Percentiles rank a stretch among this genome's conserved stretches.
Conservation (phyloP, 768 basidiomycete species). For the Rhizopogon vesiculosus region DNA sequence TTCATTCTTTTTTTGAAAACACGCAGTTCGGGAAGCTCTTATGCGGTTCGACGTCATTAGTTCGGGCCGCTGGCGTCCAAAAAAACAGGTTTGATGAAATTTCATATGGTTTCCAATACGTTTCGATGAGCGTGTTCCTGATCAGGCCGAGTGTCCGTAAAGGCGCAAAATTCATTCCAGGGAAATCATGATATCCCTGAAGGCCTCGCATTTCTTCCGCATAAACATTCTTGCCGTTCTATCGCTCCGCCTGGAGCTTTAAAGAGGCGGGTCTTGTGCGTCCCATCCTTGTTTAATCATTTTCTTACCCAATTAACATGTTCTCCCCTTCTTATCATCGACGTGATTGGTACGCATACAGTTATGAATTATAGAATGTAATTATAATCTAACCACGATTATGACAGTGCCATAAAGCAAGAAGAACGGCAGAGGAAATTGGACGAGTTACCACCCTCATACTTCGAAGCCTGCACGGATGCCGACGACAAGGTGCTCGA, state of each 20-base stretch:
- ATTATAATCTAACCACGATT: background rate
- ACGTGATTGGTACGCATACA: constrained; percentile 22
- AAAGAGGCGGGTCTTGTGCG: background rate
- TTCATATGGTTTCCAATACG: background rate
- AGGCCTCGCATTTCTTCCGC: background rate
- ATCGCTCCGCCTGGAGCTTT: background rate
- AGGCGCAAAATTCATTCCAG: background rate
- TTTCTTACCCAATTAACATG: constrained; percentile 9
- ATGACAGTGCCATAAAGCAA: constrained; percentile 27
- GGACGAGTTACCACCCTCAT: constrained; percentile 23
- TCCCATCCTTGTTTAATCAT: too few species aligned
- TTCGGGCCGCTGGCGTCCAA: background rate
- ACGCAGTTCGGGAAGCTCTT: background rate
- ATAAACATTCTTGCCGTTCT: too few species aligned
- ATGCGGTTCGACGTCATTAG: background rate
- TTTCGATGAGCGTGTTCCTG: background rate
- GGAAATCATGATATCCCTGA: background rate
- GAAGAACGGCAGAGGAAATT: constrained; percentile 25
- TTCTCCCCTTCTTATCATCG: constrained; percentile 21
- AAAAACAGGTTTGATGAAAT: constrained; percentile 1
- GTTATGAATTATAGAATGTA: background rate
- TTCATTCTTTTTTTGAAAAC: background rate
- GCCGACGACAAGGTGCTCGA: constrained; percentile 31
- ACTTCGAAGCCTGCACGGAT: constrained; percentile 26
- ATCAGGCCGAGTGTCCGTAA: background rate